Percentiles rank a stretch among this genome's conserved stretches.
phyloP scores from a whole-genome alignment of 2,329 filamentous ascomycete species.

The Thyridium curvatum region DNA sequence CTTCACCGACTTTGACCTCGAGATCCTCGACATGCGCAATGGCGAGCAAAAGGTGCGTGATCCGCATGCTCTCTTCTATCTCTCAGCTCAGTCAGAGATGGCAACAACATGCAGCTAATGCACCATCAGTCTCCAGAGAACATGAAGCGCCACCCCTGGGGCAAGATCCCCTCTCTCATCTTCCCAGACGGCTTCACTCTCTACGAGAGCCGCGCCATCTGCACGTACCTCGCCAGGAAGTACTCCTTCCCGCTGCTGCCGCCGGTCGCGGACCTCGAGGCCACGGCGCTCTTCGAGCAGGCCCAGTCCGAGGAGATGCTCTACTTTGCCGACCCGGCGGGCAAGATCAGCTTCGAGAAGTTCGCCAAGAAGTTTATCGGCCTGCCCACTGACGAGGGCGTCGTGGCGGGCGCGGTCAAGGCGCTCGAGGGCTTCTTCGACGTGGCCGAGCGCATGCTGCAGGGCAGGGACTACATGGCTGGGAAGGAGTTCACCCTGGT shows the following conservation, averaged over 20 bases:
- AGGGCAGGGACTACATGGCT: slow-evolving; percentile 35
- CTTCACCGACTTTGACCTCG: slow-evolving; percentile 33
- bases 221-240: slow-evolving; percentile 36
- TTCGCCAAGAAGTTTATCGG: slow-evolving; percentile 37
- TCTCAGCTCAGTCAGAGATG: too few species aligned
- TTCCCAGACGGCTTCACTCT: slow-evolving; percentile 34
- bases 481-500: slow-evolving; percentile 33
- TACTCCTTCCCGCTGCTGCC: slow-evolving; percentile 39
- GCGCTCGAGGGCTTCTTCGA: slow-evolving; percentile 35
- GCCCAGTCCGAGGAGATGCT: slow-evolving; percentile 30
- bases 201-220: slow-evolving; percentile 40
- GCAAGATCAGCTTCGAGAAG: slow-evolving; percentile 36
- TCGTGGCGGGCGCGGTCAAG: slow-evolving; percentile 27
- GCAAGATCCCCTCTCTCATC: slow-evolving; percentile 31
- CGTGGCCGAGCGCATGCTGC: slow-evolving; percentile 30
- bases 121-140: slow-evolving; percentile 30
- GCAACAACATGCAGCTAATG: too few species aligned
- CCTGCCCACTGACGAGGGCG: slow-evolving; percentile 30
- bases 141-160: slow-evolving; percentile 31
- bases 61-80: slow-evolving; percentile 8
- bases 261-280: slow-evolving; percentile 27
- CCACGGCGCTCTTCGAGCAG: slow-evolving; percentile 35
- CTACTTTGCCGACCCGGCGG: slow-evolving; percentile 37
- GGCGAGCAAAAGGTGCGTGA: slow-evolving; percentile 33
- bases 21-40: slow-evolving; percentile 28